Base-by-base conservation (phyloP, 495 filamentous ascomycete genomes). In the Hypomontagnella monticulosa region DNA sequence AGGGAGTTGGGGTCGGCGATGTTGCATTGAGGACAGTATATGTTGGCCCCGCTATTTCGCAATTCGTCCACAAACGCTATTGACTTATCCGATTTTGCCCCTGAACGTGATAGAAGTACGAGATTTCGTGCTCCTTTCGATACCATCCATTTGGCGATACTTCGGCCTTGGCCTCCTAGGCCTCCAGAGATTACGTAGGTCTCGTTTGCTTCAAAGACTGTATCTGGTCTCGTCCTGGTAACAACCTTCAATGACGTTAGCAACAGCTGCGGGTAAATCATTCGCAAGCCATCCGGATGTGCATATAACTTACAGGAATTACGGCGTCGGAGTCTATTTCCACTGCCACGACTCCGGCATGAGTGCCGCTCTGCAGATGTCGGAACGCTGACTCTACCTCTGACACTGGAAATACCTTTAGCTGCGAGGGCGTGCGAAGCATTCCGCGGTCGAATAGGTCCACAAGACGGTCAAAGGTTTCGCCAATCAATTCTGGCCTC, bases 171-270 rank as follows among this genome's bases (percentile, higher is more conserved):
- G 0, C 70, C 72, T n/a, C 72, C 72, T 2, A 73, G 19, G 1
- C 70, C 66, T 3, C 70, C 70, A n/a, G 57, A 63, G 20, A 74
- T 53, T 6, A 88, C 40, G 85, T 86, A 1, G 76, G 73, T 3
- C 72, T n/a, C 23, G 6, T 27, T 6, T 27, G 23, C 2, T 2
- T 2, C 23, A 6, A 27, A 27, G 2, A 3, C 6, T 3, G 3
- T 3, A 6, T 6, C 6, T n/a, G n/a, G n/a, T n/a, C n/a, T n/a
- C n/a, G n/a, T n/a, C n/a, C n/a, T n/a, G n/a, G n/a, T n/a, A n/a
- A n/a, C n/a, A n/a, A n/a, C n/a, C n/a, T n/a, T n/a, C n/a, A n/a
- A n/a, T n/a, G n/a, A n/a, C n/a, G n/a, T n/a, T n/a, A n/a, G n/a
- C n/a, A n/a, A n/a, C n/a, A n/a, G n/a, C n/a, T n/a, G n/a, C n/a